These are phyloP conservation scores for Phialocephala subalpina DNA, from an alignment of 2,329 filamentous ascomycete species.

Conservation along the genomic window DNA sequence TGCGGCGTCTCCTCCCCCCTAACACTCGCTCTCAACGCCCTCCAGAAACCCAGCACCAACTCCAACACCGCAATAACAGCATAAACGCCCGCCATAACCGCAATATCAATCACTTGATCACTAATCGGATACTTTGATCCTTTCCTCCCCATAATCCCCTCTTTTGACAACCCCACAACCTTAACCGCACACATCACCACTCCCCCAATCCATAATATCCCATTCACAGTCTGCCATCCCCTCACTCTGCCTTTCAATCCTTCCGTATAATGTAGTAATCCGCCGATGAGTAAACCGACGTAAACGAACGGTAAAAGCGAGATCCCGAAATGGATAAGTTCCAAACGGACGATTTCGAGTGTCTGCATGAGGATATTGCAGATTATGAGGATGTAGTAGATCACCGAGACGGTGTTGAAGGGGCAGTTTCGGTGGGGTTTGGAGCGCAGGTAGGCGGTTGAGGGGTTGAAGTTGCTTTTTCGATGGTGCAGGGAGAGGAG, in stretches of 20 bases:
- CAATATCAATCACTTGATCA: conserved; percentile 45
- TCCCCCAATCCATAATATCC: conserved; percentile 43
- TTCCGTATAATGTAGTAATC: conserved; percentile 37
- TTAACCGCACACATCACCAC: conserved; percentile 42
- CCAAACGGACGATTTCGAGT: conserved; percentile 45
- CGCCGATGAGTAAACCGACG: conserved; percentile 41
- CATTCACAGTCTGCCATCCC: conserved; percentile 41
- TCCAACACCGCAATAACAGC: conserved; percentile 42
- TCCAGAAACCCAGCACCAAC: conserved; percentile 35
- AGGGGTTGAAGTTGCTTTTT: conserved; percentile 34
- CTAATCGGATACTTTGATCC: conserved; percentile 43
- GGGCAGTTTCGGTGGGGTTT: conserved; percentile 21
- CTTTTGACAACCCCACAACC: conserved; percentile 40
- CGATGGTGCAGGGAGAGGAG: conserved; percentile 31
- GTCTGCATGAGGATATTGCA: conserved; percentile 44
- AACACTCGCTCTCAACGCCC: conserved; percentile 19
- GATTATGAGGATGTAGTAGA: conserved; percentile 45
- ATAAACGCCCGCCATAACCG: conserved; percentile 46
- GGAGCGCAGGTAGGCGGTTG: conserved; percentile 33
- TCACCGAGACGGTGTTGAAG: conserved; percentile 26
- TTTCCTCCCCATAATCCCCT: conserved; percentile 40
- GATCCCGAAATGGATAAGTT: conserved; percentile 43
- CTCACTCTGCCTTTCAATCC: conserved; percentile 33
- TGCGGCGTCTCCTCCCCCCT: conserved; percentile 18
- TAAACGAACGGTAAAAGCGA: conserved; percentile 46